Base-by-base conservation (phyloP, 257 asterid species). In the Jasminum sambac region DNA sequence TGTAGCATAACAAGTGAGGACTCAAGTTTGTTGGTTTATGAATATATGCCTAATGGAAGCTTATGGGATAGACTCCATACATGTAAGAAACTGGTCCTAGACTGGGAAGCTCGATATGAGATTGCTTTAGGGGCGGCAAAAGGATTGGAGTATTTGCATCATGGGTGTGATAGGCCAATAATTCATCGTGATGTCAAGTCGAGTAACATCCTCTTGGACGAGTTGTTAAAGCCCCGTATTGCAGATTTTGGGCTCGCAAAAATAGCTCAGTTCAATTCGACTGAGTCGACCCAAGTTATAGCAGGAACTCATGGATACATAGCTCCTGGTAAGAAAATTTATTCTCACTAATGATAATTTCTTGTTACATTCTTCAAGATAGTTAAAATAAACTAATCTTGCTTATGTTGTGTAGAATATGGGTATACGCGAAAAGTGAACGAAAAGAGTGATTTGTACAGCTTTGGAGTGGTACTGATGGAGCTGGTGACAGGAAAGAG, bases 231-330 rank as follows among this genome's bases (percentile, higher is more conserved):
- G 79, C 98, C 98, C 1, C 67, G 90, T 50, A 89, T 94, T 19
- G 97, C 98, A 0, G 98, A 94, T 81, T 94, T 94, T 23, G 98
- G 98, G 0, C 89, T 94, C 0, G 96, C 98, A 0, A 94, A 83
- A 82, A 88, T 86, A 17, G 74, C 82, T 69, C 96, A 81, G 50
- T 48, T 81, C n/a, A 64, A 75, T 48, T 48, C 85, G 0, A 36
- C 9, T 39, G 96, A 89, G 14, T 89, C 98, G 0, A 78, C 97
- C 60, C 90, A 82, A 48, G 74, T 88, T 39, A 78, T 94, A 57
- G 95, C 98, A 0, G 98, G 97, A 48, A 94, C 98, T 3, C 92
- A 82, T 64, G 98, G 98, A 21, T 94, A 94, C 24, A 94, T 94
- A 11, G 98, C 98, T 67, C 98, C 98, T 11, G 98, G 98, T 90